Percentiles rank a stretch among this genome's conserved stretches.
phyloP scores from a whole-genome alignment of 345 rosid genomes.

The Bretschneidera sinensis region DNA sequence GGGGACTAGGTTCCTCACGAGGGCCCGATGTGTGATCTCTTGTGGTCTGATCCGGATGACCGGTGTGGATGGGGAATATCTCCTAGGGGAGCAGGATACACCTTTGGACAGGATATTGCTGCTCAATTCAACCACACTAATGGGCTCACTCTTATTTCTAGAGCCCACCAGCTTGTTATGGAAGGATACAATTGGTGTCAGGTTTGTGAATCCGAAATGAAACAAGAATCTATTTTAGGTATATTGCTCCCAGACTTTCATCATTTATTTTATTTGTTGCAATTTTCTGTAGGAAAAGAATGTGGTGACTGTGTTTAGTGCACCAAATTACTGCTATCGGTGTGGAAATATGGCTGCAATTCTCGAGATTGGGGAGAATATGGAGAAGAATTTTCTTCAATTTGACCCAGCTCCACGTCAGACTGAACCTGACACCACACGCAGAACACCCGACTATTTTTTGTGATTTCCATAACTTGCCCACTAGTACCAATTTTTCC shows the following conservation, averaged over 20 bases:
- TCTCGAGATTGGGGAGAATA: slow-evolving; percentile 32
- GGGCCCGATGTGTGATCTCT: slow-evolving; percentile 86
- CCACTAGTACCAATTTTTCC: slow-evolving; percentile 12
- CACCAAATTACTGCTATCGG: slow-evolving; percentile 36
- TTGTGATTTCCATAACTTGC: slow-evolving; percentile 26
- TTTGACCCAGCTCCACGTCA: slow-evolving; percentile 37
- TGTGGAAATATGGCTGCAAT: slow-evolving; percentile 40
- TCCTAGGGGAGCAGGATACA: too few species aligned
- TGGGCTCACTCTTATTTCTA: slow-evolving; percentile 68
- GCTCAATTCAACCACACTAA: slow-evolving; percentile 70
- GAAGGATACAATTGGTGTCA: slow-evolving; percentile 68
- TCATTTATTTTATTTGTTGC: slow-evolving; percentile 1
- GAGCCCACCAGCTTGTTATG: slow-evolving; percentile 38
- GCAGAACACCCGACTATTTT: slow-evolving; percentile 37
- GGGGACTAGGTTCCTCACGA: slow-evolving; percentile 65
- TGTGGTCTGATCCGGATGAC: too few species aligned
- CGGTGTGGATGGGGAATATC: too few species aligned
- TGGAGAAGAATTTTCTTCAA: slow-evolving; percentile 33
- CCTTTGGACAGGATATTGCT: slow-evolving; percentile 77
- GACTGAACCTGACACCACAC: slow-evolving; percentile 33
- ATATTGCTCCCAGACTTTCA: not conserved
- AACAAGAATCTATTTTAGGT: not conserved
- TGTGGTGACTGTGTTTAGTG: slow-evolving; percentile 34
- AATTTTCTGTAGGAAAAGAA: slow-evolving; percentile 24
- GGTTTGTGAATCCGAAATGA: slow-evolving; percentile 33